Evolutionary conservation across 768 basidiomycete species (phyloP), one percentile per base, ranked within the genome.

Genomic region (Zangia roseola): DNA sequence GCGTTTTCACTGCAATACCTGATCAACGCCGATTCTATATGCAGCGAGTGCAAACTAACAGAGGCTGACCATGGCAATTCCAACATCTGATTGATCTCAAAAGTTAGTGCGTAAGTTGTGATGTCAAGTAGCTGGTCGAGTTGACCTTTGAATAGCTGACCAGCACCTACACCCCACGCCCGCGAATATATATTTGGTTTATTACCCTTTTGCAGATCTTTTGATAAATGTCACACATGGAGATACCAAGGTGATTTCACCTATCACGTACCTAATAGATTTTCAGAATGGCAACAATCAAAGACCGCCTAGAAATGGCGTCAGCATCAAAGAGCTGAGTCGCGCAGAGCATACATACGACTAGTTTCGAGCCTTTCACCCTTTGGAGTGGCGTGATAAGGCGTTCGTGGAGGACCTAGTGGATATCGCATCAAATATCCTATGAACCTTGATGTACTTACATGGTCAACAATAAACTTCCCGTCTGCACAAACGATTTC

Each of bases 401-500:
- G 19, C 10, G 33, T 12, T 21, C 20, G 17, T 53, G 44, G 25
- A 56, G 40, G n/a, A 16, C 14, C 54, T 56, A n/a, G 21, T 20
- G 2, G 19, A 6, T 10, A 34, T 44, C 2, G 45, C 40, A 12
- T 35, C 25, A 21, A 20, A 26, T 14, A 19, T 10, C n/a, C 21
- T 25, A 9, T 6, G 12, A 23, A 43, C 20, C 14, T 19, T 10
- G 25, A 35, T 24, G 3, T 30, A 33, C 52, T n/a, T 39, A 50
- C 56, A 34, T 57, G 31, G 33, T 57, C 53, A 9, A 50, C 13
- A 14, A 56, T 56, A 4, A 19, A 23, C 21, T 21, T 24, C n/a
- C 55, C 55, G n/a, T 39, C 37, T 1, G 44, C 40, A 6, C 19
- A 28, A 35, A 46, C 34, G 21, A 52, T 52, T 24, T 40, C 50